Conservation (phyloP, 225 moss, liverwort and hornwort species). For the Rhytidiadelphus loreus region DNA sequence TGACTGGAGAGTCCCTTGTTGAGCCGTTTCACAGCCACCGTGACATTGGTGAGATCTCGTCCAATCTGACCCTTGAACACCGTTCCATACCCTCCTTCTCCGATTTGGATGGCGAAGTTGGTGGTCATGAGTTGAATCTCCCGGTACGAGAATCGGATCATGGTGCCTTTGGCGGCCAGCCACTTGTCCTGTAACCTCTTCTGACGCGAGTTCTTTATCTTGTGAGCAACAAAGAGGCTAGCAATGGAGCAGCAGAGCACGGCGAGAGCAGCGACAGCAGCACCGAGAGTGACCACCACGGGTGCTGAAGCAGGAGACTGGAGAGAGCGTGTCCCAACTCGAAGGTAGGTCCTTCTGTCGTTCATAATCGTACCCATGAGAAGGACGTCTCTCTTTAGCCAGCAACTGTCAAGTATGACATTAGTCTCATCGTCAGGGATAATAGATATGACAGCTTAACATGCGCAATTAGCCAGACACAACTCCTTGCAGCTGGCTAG, state of each 20-base stretch:
- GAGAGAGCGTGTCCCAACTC: background rate
- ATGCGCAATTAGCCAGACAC: background rate
- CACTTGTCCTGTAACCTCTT: background rate
- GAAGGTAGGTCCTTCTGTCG: fast-evolving
- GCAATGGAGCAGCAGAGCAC: background rate
- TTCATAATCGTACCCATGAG: fast-evolving
- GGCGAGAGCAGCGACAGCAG: background rate
- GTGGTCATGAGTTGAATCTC: background rate
- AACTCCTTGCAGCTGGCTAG: background rate
- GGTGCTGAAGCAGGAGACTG: background rate
- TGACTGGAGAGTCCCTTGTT: background rate
- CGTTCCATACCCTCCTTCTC: background rate
- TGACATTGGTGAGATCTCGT: background rate
- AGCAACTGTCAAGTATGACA: background rate
- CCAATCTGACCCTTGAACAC: background rate
- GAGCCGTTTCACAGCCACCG: background rate
- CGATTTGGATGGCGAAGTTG: background rate
- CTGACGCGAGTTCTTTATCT: background rate
- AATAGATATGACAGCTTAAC: background rate
- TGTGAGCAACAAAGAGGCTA: background rate
- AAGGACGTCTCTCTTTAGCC: background rate
- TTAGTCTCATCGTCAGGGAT: fast-evolving
- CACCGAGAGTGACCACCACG: background rate
- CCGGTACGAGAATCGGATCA: background rate
- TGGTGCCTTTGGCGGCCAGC: background rate